These are phyloP conservation scores for Cyclotella distinguenda DNA, from an alignment of 108 stramenopile species.

Conservation along the genomic window DNA sequence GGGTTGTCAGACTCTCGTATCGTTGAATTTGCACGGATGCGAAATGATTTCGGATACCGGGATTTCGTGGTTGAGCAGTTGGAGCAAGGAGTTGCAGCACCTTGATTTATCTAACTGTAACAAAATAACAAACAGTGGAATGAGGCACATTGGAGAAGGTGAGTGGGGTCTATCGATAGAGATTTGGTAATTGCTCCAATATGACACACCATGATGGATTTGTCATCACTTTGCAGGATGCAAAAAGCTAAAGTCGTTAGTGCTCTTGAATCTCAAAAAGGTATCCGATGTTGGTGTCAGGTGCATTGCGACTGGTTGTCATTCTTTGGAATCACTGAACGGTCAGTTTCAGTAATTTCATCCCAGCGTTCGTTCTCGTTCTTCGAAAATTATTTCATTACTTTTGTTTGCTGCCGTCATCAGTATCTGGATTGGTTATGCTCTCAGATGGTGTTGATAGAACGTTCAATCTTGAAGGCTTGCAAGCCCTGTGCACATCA, in stretches of 20 bases:
- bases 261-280: slow-evolving; percentile 42
- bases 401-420: too few species aligned
- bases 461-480: slow-evolving; percentile 51
- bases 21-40: slow-evolving; percentile 48
- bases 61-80: slow-evolving; percentile 49
- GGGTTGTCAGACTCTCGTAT: slow-evolving; percentile 25
- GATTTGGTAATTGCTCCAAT: background rate
- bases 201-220: background rate
- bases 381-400: too few species aligned
- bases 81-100: slow-evolving; percentile 40
- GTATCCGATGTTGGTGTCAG: slow-evolving; percentile 52
- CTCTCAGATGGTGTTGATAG: slow-evolving; percentile 56
- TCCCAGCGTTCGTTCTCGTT: too few species aligned
- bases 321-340: slow-evolving; percentile 43
- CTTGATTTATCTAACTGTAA: slow-evolving; percentile 47
- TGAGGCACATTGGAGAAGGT: slow-evolving; percentile 48
- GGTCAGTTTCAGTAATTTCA: too few species aligned
- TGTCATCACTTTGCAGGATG: slow-evolving; percentile 21
- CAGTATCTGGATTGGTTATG: slow-evolving; percentile 43
- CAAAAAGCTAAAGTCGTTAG: slow-evolving; percentile 31
- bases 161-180: background rate
- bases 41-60: slow-evolving; percentile 55
- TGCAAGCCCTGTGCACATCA: slow-evolving; percentile 44
- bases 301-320: slow-evolving; percentile 43
- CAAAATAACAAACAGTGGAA: slow-evolving; percentile 54